Base-by-base conservation (phyloP, 1,284 basidiomycete genomes). In the Heterobasidion irregulare region DNA sequence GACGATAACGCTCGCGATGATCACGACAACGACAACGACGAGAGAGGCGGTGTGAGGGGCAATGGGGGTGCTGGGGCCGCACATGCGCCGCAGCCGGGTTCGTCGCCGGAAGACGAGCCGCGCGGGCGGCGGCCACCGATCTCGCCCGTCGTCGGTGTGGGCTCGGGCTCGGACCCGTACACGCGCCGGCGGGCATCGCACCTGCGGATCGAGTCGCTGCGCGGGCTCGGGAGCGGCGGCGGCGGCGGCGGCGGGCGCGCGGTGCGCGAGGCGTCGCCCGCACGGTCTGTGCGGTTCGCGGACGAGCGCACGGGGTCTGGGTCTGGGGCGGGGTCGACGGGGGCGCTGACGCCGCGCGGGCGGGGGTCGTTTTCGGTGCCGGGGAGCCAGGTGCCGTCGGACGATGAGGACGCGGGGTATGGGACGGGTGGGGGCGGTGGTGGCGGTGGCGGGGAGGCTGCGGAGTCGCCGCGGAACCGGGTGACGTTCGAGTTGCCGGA, bases 261-360 rank as follows among this genome's bases (percentile, higher is more conserved):
- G 44, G 12, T 47, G 26, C 32, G 53, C 18, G 45, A 47, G 32
- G 35, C 53, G 34, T 54, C 53, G 46, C 53, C 53, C 10, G n/a
- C 33, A 33, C 53, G 53, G 13, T 54, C 53, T n/a, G 53, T 54
- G 45, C 53, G 53, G 16, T 54, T 47, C 32, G 53, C 46, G 47
- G 53, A 54, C 47, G 53, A 49, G 45, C 26, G 26, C 2, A 5
- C 26, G 26, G 19, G 19, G 2, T 26, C 19, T 2, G 19, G 18
- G 43, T 9, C n/a, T 12, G n/a, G n/a, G n/a, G n/a, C n/a, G n/a
- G 15, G 33, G 7, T n/a, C 33, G 33, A 26, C 26, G 26, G 34
- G 47, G 2, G 26, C 16, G 18, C 15, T 16, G 47, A 38, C 51
- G 18, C 51, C 18, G 16, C 46, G 26, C n/a, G 26, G 26, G 33